These are phyloP conservation scores for Schizonepeta tenuifolia DNA, from an alignment of 257 asterid genomes.

Conservation along the genomic window DNA sequence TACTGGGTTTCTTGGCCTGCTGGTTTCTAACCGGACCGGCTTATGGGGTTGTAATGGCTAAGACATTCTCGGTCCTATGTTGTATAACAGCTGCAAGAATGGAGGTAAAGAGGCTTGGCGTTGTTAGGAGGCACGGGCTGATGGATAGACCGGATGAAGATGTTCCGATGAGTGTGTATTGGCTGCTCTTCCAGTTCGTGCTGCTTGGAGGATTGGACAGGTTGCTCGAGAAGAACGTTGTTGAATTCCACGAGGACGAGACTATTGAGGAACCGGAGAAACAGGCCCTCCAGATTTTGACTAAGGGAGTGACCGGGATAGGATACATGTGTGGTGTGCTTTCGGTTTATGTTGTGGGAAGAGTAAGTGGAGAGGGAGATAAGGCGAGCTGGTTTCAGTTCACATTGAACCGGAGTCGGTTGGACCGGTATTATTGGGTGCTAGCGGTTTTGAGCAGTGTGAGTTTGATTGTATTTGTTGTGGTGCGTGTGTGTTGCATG, in stretches of 20 bases:
- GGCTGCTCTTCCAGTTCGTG: conserved; percentile 61
- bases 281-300: conserved; percentile 29
- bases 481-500: conserved; percentile 37
- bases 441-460: conserved; percentile 46
- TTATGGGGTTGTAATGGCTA: conserved; percentile 32
- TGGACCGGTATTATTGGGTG: conserved; percentile 64
- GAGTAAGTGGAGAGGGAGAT: conserved; percentile 42
- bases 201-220: conserved; percentile 56
- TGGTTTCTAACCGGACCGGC: not conserved
- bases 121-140: conserved; percentile 35
- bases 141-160: conserved; percentile 41
- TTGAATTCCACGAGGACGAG: conserved; percentile 29
- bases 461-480: conserved; percentile 33
- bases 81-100: conserved; percentile 54
- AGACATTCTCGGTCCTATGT: conserved; percentile 48
- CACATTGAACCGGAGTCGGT: conserved; percentile 53
- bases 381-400: conserved; percentile 53
- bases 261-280: conserved; percentile 35
- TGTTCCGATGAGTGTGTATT: conserved; percentile 53
- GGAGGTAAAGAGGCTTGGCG: conserved; percentile 50
- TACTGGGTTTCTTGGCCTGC: not conserved
- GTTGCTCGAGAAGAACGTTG: conserved; percentile 39
- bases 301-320: conserved; percentile 45
- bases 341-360: conserved; percentile 51
- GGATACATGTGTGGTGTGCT: conserved; percentile 52